Percentiles rank a stretch among this genome's conserved stretches.
These are phyloP conservation scores for Mitragyna speciosa DNA, from an alignment of 257 asterid species.

Conservation along the genomic window DNA sequence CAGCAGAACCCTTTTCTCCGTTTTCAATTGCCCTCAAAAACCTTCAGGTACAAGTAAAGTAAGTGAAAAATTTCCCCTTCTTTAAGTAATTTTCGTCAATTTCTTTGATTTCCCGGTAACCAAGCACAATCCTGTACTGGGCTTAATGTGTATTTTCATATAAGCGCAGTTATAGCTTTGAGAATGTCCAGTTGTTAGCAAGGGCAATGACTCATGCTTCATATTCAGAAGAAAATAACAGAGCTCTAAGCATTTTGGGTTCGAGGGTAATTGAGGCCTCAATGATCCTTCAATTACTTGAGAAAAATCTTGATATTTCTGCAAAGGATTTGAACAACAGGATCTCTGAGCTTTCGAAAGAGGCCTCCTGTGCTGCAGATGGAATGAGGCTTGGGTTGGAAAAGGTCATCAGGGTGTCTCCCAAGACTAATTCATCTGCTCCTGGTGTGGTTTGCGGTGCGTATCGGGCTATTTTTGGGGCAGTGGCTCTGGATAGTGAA, in stretches of 20 bases:
- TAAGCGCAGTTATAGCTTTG: slow-evolving; percentile 51
- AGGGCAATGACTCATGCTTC: slow-evolving; percentile 63
- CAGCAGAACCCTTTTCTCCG: too few relatives aligned
- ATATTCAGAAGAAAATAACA: slow-evolving; percentile 76
- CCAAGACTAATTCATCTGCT: slow-evolving; percentile 46
- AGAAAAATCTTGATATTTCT: slow-evolving; percentile 45
- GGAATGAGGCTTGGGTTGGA: slow-evolving; percentile 57
- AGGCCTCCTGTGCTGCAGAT: slow-evolving; percentile 49
- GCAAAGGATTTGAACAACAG: slow-evolving; percentile 50
- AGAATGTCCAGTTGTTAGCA: not conserved
- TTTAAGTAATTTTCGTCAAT: too few relatives aligned
- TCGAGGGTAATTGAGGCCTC: slow-evolving; percentile 45
- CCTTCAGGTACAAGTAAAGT: too few relatives aligned
- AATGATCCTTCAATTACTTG: slow-evolving; percentile 37
- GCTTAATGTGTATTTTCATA: too few relatives aligned
- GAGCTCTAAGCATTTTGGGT: slow-evolving; percentile 58
- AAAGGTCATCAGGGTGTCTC: slow-evolving; percentile 59
- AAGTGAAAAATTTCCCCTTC: too few relatives aligned
- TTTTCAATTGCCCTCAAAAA: too few relatives aligned
- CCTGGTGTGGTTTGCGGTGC: slow-evolving; percentile 75
- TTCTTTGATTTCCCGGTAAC: too few relatives aligned
- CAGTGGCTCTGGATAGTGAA: slow-evolving; percentile 32
- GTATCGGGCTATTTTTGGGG: slow-evolving; percentile 69
- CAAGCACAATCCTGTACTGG: too few relatives aligned
- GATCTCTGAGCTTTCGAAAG: slow-evolving; percentile 45